Base-by-base conservation (phyloP, 495 filamentous ascomycete genomes). In the Trichoderma orchidacearum region DNA sequence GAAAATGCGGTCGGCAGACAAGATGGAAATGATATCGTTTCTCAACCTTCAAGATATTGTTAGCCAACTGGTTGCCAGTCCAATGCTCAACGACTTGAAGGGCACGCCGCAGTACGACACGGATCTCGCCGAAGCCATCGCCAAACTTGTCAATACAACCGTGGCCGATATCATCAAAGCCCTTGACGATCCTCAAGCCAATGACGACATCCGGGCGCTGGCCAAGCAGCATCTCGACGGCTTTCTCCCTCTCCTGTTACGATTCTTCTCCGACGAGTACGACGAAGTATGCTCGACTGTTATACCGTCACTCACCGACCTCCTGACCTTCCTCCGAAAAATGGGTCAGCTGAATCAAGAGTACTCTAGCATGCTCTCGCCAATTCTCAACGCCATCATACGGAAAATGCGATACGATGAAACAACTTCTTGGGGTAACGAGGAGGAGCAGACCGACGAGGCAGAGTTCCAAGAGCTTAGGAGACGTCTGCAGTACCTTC, bases 381-480 rank as follows among this genome's bases (percentile, higher is more conserved):
- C 88, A 0, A 87, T 99, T 55, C 74, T 99, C 38, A 87, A 89
- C 64, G 91, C 91, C 12, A 91, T 96, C 56, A 84, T 97, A 55
- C 71, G 80, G 21, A 99, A 97, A 76, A 96, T 95, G 87, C 84
- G 91, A 61, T 96, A 93, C 64, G 94, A 97, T 62, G 90, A 95
- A 64, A 95, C 93, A 11, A 84, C 88, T 0, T 85, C 80, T 27
- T 99, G 93, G 94, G 92, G 90, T 23, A 84, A 89, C 45, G 93
- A 96, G 64, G 91, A 95, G 58, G 89, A 93, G 56, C 85, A 90
- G 68, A 95, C 90, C 1, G 93, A 99, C 66, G 94, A 97, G 66
- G 94, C 93, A n/a, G 93, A 99, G 65, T 97, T 97, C 64, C 87
- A 94, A 61, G 92, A 96, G 54, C 80, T 97, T 36, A 80, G 94